phyloP scores from a whole-genome alignment of 495 filamentous ascomycete genomes.

The Penicillium lagena region DNA sequence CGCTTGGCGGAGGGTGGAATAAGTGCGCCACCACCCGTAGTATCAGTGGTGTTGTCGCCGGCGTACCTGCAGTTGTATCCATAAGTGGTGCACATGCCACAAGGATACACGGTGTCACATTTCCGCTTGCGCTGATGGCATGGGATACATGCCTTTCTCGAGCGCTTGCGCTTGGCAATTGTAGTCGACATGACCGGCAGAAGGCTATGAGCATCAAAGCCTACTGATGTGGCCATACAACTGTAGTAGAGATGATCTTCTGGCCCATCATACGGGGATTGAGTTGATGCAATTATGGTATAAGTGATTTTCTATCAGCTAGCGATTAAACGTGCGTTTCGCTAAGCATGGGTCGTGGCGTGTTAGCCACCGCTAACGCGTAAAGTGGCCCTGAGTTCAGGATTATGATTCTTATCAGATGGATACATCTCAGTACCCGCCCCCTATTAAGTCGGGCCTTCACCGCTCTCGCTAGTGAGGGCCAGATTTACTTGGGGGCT shows the following conservation, averaged over 20 bases:
- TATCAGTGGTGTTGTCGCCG: constrained; percentile 6
- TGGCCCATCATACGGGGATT: not conserved
- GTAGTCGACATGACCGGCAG: constrained; percentile 19
- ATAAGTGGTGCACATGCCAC: constrained; percentile 23
- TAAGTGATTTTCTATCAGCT: too few relatives aligned
- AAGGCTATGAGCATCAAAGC: not conserved
- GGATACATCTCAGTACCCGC: too few relatives aligned
- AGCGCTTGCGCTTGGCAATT: constrained; percentile 24
- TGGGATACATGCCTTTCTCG: constrained; percentile 24
- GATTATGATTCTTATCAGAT: too few relatives aligned
- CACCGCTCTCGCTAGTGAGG: too few relatives aligned
- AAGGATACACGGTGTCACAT: constrained; percentile 23
- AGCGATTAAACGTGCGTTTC: too few relatives aligned
- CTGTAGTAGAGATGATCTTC: not conserved
- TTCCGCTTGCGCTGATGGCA: constrained; percentile 32
- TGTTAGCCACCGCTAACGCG: too few relatives aligned
- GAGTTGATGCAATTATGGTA: not conserved
- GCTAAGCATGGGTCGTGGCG: too few relatives aligned
- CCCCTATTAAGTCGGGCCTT: too few relatives aligned
- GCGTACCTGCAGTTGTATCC: constrained; percentile 23
- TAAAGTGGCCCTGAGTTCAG: too few relatives aligned
- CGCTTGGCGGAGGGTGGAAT: constrained; percentile 7
- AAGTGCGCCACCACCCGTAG: not conserved
- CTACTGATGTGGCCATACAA: not conserved
- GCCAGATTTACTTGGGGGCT: too few relatives aligned